phyloP scores from a whole-genome alignment of 2,329 filamentous ascomycete species.

The Sporothrix luriei region DNA sequence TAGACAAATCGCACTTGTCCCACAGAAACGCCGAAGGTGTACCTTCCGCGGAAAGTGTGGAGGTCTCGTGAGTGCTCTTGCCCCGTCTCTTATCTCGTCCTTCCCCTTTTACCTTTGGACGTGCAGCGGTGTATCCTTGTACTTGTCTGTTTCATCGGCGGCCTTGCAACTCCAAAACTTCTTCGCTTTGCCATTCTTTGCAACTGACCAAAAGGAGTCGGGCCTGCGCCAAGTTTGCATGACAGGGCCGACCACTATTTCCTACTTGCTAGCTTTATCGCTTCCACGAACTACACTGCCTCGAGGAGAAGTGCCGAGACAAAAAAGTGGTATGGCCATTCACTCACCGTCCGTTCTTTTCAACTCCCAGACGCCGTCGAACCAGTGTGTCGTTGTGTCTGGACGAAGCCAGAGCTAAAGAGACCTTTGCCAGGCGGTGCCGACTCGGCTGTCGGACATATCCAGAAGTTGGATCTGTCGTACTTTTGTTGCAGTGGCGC shows the following conservation, averaged over 20 bases:
- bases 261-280: too few species aligned
- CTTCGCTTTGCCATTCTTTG: background rate
- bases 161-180: background rate
- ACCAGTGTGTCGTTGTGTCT: slow-evolving; percentile 14
- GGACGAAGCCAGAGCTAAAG: slow-evolving; percentile 10
- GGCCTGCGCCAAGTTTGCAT: slow-evolving; percentile 3
- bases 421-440: background rate
- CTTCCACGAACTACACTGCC: background rate
- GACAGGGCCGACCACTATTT: background rate
- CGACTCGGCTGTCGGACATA: background rate
- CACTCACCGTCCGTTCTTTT: background rate
- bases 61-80: slow-evolving; percentile 20
- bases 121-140: background rate
- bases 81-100: background rate
- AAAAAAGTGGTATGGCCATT: too few species aligned
- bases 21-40: too few species aligned
- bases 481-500: background rate
- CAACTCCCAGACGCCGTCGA: background rate
- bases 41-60: background rate
- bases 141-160: background rate
- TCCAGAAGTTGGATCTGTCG: background rate
- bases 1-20: too few species aligned
- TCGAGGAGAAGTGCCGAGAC: too few species aligned
- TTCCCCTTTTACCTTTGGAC: background rate
- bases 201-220: background rate